phyloP scores from a whole-genome alignment of 495 filamentous ascomycete species.

The Poronia punctata region DNA sequence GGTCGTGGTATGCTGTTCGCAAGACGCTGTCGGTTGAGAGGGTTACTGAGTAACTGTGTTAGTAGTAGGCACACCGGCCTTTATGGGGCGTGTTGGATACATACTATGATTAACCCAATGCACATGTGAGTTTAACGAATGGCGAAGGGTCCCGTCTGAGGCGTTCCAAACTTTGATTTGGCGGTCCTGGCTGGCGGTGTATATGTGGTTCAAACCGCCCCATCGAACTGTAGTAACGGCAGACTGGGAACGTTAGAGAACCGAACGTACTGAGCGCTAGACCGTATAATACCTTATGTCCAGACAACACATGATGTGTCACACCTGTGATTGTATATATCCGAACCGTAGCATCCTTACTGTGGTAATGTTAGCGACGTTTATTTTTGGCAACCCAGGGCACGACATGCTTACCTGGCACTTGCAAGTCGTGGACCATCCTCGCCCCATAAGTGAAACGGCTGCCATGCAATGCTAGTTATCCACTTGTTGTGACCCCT shows the following conservation, averaged over 20 bases:
- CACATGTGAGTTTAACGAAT: conserved; percentile 74
- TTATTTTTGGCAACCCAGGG: no score
- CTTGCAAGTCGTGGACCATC: conserved; percentile 77
- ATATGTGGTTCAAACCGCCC: conserved; percentile 84
- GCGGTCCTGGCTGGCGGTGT: conserved; percentile 87
- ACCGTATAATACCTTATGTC: conserved; percentile 77
- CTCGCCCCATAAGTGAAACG: conserved; percentile 75
- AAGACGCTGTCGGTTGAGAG: conserved; percentile 91
- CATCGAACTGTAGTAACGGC: conserved; percentile 88
- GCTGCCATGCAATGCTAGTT: conserved; percentile 84
- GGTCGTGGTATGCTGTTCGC: conserved; percentile 81
- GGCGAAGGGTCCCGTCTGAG: conserved; percentile 65
- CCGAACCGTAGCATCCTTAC: conserved; percentile 83
- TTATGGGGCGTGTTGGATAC: no score
- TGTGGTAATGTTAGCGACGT: no score
- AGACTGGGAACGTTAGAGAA: conserved; percentile 15
- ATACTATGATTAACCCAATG: conserved; percentile 84
- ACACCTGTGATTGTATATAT: conserved; percentile 72
- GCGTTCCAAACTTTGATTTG: conserved; percentile 89
- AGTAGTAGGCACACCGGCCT: no score
- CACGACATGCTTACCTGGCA: conserved; percentile 42
- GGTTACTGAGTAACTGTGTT: conserved; percentile 45
- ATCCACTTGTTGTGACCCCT: conserved; percentile 86
- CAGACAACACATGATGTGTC: conserved; percentile 74
- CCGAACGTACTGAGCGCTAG: background rate